phyloP scores from a whole-genome alignment of 805 yeast species.

The Lipomyces spencermartinsiae region DNA sequence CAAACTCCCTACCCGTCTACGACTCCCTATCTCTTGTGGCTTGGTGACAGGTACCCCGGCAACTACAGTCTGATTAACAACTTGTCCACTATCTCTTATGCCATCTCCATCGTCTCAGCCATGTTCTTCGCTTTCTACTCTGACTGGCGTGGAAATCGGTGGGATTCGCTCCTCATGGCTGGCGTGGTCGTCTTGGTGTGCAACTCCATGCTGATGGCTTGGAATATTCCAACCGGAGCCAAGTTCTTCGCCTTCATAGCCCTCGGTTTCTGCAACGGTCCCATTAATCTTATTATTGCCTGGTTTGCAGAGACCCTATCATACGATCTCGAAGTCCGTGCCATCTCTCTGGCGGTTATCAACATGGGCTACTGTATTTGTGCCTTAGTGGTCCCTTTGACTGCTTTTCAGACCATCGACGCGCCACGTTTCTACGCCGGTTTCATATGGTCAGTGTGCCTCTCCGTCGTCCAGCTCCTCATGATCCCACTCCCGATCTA shows the following conservation, averaged over 20 bases:
- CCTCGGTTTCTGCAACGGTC: conserved; percentile 19
- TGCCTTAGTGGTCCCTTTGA: neutral
- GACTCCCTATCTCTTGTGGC: conserved; percentile 34
- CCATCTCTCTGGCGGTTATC: conserved; percentile 9
- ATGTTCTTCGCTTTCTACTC: conserved; percentile 18
- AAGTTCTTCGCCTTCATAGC: conserved; percentile 18
- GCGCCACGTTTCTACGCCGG: conserved; percentile 18
- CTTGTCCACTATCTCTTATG: conserved; percentile 7
- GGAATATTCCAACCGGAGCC: conserved; percentile 8
- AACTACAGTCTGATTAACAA: conserved; percentile 5
- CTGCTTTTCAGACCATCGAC: conserved; percentile 16
- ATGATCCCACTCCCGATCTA: conserved; percentile 14
- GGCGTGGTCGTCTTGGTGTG: conserved; percentile 15
- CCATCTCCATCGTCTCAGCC: conserved; percentile 14
- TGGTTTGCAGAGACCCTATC: conserved; percentile 12
- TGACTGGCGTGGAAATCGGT: conserved; percentile 17
- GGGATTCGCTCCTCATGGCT: conserved; percentile 20
- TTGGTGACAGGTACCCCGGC: conserved; percentile 4
- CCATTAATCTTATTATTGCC: conserved; percentile 15
- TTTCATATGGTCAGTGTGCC: neutral
- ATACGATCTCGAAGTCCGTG: conserved; percentile 12
- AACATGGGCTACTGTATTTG: conserved; percentile 14
- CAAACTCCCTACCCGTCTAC: conserved; percentile 33
- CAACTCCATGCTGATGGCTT: conserved; percentile 5
- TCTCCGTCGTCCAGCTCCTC: conserved; percentile 7